These are phyloP conservation scores for Lumnitzera racemosa DNA, from an alignment of 345 rosid genomes.

Conservation along the genomic window DNA sequence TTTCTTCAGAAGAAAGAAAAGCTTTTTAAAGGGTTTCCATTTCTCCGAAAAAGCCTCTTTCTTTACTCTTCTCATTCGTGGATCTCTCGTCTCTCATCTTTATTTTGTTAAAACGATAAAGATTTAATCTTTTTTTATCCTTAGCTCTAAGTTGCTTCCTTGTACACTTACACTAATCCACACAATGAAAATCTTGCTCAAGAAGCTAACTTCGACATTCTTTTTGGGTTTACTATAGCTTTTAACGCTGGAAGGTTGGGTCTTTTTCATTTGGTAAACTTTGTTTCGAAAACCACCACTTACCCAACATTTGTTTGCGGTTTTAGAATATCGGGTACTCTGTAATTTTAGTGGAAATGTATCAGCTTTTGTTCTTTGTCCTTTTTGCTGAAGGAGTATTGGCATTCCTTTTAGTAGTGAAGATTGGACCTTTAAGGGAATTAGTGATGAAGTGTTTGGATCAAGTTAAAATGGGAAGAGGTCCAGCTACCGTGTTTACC, in stretches of 20 bases:
- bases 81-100: neutral
- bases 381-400: slow-evolving; percentile 65
- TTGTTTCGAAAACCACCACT: neutral
- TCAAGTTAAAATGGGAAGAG: slow-evolving; percentile 77
- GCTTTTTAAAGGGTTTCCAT: neutral
- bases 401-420: slow-evolving; percentile 65
- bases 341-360: slow-evolving; percentile 38
- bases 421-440: slow-evolving; percentile 89
- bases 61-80: neutral
- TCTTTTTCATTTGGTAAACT: neutral
- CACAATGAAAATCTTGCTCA: neutral
- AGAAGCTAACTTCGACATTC: neutral
- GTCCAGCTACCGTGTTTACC: slow-evolving; percentile 93
- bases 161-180: no score
- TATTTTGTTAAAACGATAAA: neutral
- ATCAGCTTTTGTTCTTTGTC: slow-evolving; percentile 75
- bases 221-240: neutral
- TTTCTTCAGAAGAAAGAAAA: neutral
- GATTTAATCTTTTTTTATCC: neutral
- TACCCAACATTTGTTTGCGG: neutral
- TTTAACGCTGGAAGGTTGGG: neutral
- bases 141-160: neutral
- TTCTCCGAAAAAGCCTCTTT: neutral
- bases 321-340: slow-evolving; percentile 12
- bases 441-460: slow-evolving; percentile 85